Evolutionary conservation across 2,329 filamentous ascomycete genomes (phyloP).

Genomic region (Ilyonectria robusta): DNA sequence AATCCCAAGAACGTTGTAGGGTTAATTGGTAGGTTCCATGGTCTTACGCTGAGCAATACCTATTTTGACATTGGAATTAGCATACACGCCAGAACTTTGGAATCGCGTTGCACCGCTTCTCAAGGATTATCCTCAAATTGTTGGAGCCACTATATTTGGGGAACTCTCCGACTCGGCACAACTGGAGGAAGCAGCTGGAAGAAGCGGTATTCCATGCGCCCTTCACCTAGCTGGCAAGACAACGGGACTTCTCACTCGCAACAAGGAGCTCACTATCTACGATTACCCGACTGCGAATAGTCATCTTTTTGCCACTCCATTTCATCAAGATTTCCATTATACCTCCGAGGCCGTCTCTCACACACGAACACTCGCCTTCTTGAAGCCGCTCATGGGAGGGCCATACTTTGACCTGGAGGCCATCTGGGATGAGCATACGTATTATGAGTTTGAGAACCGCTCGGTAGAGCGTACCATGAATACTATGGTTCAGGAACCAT

Average conservation of each 20-base stretch:
- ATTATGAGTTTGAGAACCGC: constrained; percentile 78
- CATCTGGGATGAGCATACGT: constrained; percentile 84
- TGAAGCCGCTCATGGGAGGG: constrained; percentile 74
- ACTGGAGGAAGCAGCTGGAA: no score
- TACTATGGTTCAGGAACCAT: constrained; percentile 84
- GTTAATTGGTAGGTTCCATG: background rate
- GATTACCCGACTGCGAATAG: constrained; percentile 55
- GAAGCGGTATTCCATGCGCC: constrained; percentile 12
- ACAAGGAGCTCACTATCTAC: constrained; percentile 50
- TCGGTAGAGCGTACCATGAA: constrained; percentile 81
- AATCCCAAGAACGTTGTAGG: background rate
- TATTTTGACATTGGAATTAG: background rate
- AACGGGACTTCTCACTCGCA: constrained; percentile 8
- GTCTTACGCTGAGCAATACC: background rate
- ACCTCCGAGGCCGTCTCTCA: constrained; percentile 73
- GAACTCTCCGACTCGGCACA: background rate
- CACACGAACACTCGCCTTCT: constrained; percentile 74
- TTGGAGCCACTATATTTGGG: constrained; percentile 1
- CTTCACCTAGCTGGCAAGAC: constrained; percentile 34
- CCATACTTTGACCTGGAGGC: constrained; percentile 81
- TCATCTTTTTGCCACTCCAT: constrained; percentile 62
- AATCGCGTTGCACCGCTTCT: background rate
- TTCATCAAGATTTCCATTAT: constrained; percentile 64
- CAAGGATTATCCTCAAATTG: background rate
- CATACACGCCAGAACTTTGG: constrained; percentile 8